Conservation (phyloP, 305 asterid species). For the Fraxinus angustifolia region DNA sequence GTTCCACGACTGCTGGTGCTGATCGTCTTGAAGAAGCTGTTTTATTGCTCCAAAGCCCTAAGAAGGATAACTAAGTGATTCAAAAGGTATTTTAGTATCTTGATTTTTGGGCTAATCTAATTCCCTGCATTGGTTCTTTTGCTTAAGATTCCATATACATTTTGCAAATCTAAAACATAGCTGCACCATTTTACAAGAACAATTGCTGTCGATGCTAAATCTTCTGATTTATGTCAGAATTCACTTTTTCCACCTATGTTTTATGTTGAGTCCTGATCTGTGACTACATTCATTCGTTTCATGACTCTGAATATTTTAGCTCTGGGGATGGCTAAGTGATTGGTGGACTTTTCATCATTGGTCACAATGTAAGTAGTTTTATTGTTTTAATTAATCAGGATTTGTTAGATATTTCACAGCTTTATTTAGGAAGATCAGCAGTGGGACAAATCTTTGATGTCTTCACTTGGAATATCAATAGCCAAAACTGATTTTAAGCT, state of each 20-base stretch:
- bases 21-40: too few species aligned
- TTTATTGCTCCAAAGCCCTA: slow-evolving; percentile 41
- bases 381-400: not conserved
- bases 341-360: slow-evolving; percentile 66
- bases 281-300: too few species aligned
- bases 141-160: too few species aligned
- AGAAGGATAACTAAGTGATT: not conserved
- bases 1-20: slow-evolving; percentile 8
- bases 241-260: too few species aligned
- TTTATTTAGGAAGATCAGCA: not conserved
- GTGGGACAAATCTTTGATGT: not conserved
- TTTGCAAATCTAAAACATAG: too few species aligned
- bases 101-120: not conserved
- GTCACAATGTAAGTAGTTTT: slow-evolving; percentile 62
- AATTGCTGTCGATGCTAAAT: not conserved
- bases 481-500: not conserved
- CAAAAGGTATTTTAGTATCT: too few species aligned
- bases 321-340: slow-evolving; percentile 70
- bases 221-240: not conserved
- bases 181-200: too few species aligned
- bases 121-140: not conserved
- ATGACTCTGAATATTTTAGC: slow-evolving; percentile 51
- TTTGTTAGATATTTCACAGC: not conserved
- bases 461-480: not conserved
- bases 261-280: too few species aligned